Evolutionary conservation across 208 protist genomes (phyloP).

Genomic region (Phytomonas sp.): DNA sequence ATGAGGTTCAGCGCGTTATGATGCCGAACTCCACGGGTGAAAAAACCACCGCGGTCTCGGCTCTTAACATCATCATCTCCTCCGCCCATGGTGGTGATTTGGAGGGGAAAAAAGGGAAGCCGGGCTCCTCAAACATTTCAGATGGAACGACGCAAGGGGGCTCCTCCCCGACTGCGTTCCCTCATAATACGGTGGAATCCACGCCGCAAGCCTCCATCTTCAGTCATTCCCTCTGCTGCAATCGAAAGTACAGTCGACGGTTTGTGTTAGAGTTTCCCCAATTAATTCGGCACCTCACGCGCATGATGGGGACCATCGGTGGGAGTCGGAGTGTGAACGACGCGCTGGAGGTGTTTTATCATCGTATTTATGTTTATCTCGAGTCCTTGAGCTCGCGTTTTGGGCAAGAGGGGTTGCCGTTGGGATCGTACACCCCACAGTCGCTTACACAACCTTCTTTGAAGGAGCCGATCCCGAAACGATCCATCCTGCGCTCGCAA

Average conservation of each 20-base stretch:
- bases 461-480: not conserved
- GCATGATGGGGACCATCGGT: slow-evolving; percentile 32
- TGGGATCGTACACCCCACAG: slow-evolving; percentile 17
- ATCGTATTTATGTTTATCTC: slow-evolving; percentile 50
- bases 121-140: no score
- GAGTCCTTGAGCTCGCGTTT: slow-evolving; percentile 46
- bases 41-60: slow-evolving; percentile 13
- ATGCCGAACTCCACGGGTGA: slow-evolving; percentile 29
- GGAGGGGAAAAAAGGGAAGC: no score
- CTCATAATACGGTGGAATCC: not conserved
- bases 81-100: not conserved
- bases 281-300: slow-evolving; percentile 55
- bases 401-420: slow-evolving; percentile 19
- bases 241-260: slow-evolving; percentile 55
- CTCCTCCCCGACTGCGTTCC: not conserved
- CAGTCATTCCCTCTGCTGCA: slow-evolving; percentile 14
- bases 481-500: not conserved
- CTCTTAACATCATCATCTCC: slow-evolving; percentile 9
- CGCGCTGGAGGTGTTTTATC: slow-evolving; percentile 71
- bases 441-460: not conserved
- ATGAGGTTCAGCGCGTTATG: slow-evolving; percentile 84
- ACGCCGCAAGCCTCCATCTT: not conserved
- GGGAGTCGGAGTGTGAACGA: slow-evolving; percentile 44
- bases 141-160: not conserved
- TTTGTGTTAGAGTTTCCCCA: slow-evolving; percentile 71